Evolutionary conservation across 163 green algal genomes (phyloP), one percentile per base, ranked within the genome.

Genomic region (Chlorella variabilis): DNA sequence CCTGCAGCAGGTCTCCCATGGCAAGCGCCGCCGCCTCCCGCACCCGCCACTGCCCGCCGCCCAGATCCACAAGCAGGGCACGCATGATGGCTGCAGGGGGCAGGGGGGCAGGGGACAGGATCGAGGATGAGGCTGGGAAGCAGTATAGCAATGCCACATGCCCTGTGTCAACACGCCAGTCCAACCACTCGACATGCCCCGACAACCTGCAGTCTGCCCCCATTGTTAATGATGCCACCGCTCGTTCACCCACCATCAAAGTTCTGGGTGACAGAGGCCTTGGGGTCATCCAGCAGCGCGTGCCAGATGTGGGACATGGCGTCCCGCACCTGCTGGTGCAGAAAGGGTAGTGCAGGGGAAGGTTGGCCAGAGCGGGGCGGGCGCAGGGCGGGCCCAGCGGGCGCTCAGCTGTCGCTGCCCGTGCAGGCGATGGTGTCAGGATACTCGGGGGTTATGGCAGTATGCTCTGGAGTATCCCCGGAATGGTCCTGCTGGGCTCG

Each of bases 31-130:
- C 86, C 25, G 92, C 89, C 90, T 99, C 94, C 2, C 96, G 85
- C 42, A 90, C 90, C 36, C 95, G 91, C 95, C 95, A 99, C 87
- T 95, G 77, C 13, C 91, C 83, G 9, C 86, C 90, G 20, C 90
- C 92, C 74, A 95, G 89, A 77, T 97, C 91, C 41, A 58, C 59
- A 63, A 94, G 85, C 70, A 96, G 84, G 51, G 96, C 89, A 1
- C 66, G 34, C 67, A 93, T 86, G 67, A 98, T 91, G 33, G 86
- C 79, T 38, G 78, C 83, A 42, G 11, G 31, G 59, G 59, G n/a
- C 59, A 67, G 38, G 13, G n/a, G n/a, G 59, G 6, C n/a, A 67
- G n/a, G 15, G 45, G 45, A n/a, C n/a, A 54, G 45, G 45, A 23
- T 54, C 45, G 15, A 15, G 45, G 11, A 11, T 15, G 45, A 54